A percentile compares a stretch with the other conserved stretches of the same genome.
Evolutionary conservation across 371 early-diverging fungal genomes (phyloP).

Genomic region (Capillidium rhysosporum): DNA sequence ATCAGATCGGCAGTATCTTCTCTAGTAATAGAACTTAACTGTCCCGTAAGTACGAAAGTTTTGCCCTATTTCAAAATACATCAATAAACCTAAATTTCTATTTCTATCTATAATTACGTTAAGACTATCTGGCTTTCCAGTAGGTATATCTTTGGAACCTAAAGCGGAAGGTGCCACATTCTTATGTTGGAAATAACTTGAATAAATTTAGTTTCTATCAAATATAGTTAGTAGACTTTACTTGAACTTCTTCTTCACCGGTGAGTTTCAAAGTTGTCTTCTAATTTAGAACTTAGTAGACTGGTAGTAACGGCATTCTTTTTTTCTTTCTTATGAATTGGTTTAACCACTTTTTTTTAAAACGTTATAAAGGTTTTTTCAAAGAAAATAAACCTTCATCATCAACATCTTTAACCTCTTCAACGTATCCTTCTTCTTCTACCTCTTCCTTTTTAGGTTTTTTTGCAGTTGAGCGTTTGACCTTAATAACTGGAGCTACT

Average conservation of each 20-base stretch:
- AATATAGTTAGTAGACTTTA: background rate
- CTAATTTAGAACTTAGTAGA: too few species aligned
- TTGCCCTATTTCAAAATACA: conserved; percentile 47
- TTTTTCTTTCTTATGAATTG: too few species aligned
- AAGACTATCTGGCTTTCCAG: conserved; percentile 59
- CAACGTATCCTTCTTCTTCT: too few species aligned
- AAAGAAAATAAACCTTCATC: too few species aligned
- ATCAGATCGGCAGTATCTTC: conserved; percentile 64
- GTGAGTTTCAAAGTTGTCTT: background rate
- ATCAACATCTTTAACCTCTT: too few species aligned
- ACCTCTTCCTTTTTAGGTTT: too few species aligned
- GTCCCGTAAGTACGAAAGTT: conserved; percentile 90
- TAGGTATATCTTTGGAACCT: conserved; percentile 56
- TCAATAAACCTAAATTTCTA: conserved; percentile 52
- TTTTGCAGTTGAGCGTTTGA: too few species aligned
- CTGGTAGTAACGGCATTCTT: too few species aligned
- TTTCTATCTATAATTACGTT: conserved; percentile 47
- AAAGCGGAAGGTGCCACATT: conserved; percentile 31
- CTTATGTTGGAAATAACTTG: background rate
- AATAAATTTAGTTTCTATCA: too few species aligned
- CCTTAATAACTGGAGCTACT: too few species aligned
- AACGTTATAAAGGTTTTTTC: too few species aligned
- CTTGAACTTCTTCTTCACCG: conserved; percentile 3
- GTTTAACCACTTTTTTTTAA: too few species aligned
- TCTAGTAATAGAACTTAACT: conserved; percentile 51